phyloP scores from a whole-genome alignment of 305 asterid species.

The Euphrasia arctica region DNA sequence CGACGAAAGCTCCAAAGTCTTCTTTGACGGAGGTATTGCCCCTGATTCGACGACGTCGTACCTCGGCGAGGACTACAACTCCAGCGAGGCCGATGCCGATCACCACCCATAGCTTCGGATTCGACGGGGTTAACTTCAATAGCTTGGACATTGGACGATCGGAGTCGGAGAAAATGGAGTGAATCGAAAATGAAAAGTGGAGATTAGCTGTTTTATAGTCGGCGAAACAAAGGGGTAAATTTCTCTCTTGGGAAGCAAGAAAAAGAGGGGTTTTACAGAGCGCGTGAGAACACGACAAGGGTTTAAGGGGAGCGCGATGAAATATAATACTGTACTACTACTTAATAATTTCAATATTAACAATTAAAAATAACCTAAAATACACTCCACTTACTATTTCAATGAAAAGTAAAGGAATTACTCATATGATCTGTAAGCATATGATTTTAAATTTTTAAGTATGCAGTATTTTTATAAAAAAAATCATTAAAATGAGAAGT shows the following conservation, averaged over 20 bases:
- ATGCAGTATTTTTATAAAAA: too few relatives aligned
- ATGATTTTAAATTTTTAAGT: too few relatives aligned
- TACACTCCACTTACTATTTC: too few relatives aligned
- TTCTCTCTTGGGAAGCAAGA: constrained; percentile 9
- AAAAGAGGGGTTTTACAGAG: constrained; percentile 9
- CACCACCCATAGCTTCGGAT: constrained; percentile 73
- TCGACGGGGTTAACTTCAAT: constrained; percentile 60
- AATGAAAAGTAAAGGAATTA: too few relatives aligned
- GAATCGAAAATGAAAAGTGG: not conserved
- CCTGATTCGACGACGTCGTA: constrained; percentile 67
- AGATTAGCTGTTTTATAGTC: constrained; percentile 26
- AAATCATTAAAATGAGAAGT: too few relatives aligned
- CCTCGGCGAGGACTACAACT: constrained; percentile 74
- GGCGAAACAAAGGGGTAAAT: constrained; percentile 17
- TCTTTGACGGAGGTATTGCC: constrained; percentile 43
- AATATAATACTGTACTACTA: not conserved
- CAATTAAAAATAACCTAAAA: too few relatives aligned
- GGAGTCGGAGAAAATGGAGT: not conserved
- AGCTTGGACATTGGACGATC: constrained; percentile 44
- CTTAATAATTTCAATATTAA: too few relatives aligned
- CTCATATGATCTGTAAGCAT: too few relatives aligned
- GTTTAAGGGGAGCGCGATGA: constrained; percentile 1
- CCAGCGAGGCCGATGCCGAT: constrained; percentile 91
- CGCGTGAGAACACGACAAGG: not conserved
- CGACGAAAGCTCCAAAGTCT: constrained; percentile 83